Percentiles rank a stretch among this genome's conserved stretches.
Evolutionary conservation across 345 rosid genomes (phyloP).

Genomic region (Acer campestre): DNA sequence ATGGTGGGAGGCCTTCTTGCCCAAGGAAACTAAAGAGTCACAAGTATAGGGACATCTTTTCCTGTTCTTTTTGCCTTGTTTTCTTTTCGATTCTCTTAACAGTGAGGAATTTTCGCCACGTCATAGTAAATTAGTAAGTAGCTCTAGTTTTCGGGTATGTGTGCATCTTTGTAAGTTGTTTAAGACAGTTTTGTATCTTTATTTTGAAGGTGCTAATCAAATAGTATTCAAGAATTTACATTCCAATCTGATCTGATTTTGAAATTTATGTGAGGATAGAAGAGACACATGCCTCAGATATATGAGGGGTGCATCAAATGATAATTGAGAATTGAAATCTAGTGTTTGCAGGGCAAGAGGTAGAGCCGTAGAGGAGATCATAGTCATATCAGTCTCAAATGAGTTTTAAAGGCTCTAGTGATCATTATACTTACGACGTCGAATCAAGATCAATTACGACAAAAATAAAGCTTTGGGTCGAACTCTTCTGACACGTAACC

Average conservation of each 20-base stretch:
- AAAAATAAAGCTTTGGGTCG: slow-evolving; percentile 10
- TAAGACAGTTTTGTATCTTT: not conserved
- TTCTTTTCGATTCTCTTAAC: slow-evolving; percentile 10
- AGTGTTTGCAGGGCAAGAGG: not conserved
- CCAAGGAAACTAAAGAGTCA: slow-evolving; percentile 47
- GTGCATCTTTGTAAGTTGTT: slow-evolving; percentile 6
- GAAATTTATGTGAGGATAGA: not conserved
- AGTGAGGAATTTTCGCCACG: not conserved
- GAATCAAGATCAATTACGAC: not conserved
- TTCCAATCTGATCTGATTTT: not conserved
- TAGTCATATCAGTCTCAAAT: no score
- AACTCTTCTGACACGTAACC: not conserved
- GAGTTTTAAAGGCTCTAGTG: not conserved
- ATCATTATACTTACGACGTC: slow-evolving; percentile 2
- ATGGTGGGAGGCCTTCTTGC: slow-evolving; percentile 96
- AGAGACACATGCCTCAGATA: not conserved
- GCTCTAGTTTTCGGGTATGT: slow-evolving; percentile 3
- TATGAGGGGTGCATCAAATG: not conserved
- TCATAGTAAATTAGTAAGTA: slow-evolving; percentile 1
- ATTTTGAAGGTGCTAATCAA: slow-evolving; percentile 9
- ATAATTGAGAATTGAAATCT: not conserved
- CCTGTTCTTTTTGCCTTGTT: slow-evolving; percentile 16
- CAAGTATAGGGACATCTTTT: slow-evolving; percentile 43
- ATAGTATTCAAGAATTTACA: not conserved
- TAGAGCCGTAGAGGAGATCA: not conserved